These are phyloP conservation scores for Cardamine resedifolia DNA, from an alignment of 345 rosid species.

Conservation along the genomic window DNA sequence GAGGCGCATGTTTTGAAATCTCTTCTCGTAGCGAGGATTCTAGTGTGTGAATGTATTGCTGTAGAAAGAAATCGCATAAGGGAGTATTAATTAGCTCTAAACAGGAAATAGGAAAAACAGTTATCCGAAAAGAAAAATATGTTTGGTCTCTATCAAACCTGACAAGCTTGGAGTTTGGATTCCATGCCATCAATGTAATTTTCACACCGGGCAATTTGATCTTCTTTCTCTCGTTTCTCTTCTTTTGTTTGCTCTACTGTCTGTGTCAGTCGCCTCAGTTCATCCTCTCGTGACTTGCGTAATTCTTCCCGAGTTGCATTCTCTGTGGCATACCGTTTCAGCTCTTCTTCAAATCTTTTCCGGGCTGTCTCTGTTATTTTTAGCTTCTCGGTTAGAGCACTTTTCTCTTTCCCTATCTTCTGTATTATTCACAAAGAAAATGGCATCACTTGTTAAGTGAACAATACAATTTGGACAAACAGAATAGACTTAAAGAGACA, in stretches of 20 bases:
- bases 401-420: conserved; percentile 94
- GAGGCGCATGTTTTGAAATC: conserved; percentile 89
- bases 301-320: conserved; percentile 82
- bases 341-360: conserved; percentile 89
- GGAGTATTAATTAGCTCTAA: conserved; percentile 19
- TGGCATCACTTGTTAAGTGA: conserved; percentile 15
- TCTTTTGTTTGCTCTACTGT: conserved; percentile 92
- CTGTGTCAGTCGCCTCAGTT: conserved; percentile 76
- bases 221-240: conserved; percentile 93
- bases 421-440: conserved; percentile 42
- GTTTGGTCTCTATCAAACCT: conserved; percentile 47
- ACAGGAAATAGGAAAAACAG: background rate
- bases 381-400: conserved; percentile 83
- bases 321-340: conserved; percentile 82
- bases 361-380: conserved; percentile 88
- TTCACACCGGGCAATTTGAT: conserved; percentile 88
- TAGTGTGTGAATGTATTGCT: conserved; percentile 84
- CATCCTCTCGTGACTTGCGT: conserved; percentile 86
- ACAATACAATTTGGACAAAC: background rate
- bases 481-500: conserved; percentile 6
- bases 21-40: conserved; percentile 82
- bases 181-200: conserved; percentile 95
- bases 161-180: conserved; percentile 82
- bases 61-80: conserved; percentile 32
- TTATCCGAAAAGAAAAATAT: no score